These are phyloP conservation scores for Sambucus nigra DNA, from an alignment of 129 eudicot genomes.

Conservation along the genomic window DNA sequence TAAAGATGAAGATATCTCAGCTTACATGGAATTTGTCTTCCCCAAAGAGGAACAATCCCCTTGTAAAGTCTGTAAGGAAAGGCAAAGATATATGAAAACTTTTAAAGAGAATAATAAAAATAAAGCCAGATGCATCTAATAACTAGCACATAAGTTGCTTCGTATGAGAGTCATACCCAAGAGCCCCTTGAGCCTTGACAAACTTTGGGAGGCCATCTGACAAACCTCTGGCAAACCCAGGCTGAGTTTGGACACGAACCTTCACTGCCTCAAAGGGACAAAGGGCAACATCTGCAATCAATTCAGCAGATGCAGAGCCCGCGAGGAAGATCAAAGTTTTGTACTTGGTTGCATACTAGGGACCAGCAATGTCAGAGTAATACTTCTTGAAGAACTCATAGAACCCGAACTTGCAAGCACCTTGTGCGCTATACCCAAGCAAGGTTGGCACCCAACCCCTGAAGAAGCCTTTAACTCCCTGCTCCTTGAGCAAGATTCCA, in stretches of 20 bases:
- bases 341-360: slow-evolving; percentile 60
- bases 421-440: slow-evolving; percentile 78
- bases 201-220: slow-evolving; percentile 73
- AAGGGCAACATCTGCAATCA: slow-evolving; percentile 76
- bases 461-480: slow-evolving; percentile 76
- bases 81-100: background rate
- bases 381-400: slow-evolving; percentile 78
- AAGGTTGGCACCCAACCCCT: slow-evolving; percentile 92
- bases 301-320: slow-evolving; percentile 90
- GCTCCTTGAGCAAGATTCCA: slow-evolving; percentile 66
- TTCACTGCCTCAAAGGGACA: slow-evolving; percentile 90
- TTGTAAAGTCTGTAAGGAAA: slow-evolving; percentile 54
- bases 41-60: slow-evolving; percentile 91
- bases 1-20: background rate
- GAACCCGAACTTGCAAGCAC: slow-evolving; percentile 81
- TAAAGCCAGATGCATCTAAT: background rate
- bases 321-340: slow-evolving; percentile 76
- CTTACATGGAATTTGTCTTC: slow-evolving; percentile 90
- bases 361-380: slow-evolving; percentile 80
- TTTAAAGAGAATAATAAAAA: background rate
- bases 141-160: background rate
- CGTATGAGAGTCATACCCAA: slow-evolving; percentile 34
- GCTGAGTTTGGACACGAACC: slow-evolving; percentile 92
- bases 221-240: slow-evolving; percentile 78
- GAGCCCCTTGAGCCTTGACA: slow-evolving; percentile 53